phyloP scores from a whole-genome alignment of 768 basidiomycete species.

The Kondoa subrosea region DNA sequence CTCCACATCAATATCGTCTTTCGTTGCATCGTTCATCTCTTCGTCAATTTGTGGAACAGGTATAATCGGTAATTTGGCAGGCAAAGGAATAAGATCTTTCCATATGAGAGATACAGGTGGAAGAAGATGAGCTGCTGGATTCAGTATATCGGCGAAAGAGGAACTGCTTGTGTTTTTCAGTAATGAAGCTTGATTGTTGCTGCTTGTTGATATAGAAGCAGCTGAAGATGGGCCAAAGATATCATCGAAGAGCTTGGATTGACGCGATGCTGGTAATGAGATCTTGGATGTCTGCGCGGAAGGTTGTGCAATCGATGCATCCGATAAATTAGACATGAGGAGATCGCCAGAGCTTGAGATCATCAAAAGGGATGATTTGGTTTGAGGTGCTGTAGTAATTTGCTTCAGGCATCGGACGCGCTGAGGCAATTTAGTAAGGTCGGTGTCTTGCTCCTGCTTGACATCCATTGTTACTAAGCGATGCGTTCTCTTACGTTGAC shows the following conservation, averaged over 20 bases:
- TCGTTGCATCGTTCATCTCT: neutral
- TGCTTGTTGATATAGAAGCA: neutral
- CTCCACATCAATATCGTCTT: neutral
- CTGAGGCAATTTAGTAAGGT: neutral
- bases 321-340: neutral
- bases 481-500: no score
- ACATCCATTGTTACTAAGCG: neutral
- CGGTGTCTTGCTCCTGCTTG: neutral
- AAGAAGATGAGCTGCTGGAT: neutral
- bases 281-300: neutral
- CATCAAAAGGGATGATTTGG: neutral
- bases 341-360: neutral
- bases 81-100: neutral
- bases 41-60: neutral
- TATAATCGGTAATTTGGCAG: neutral
- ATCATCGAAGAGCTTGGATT: conserved; percentile 2
- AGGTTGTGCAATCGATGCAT: neutral
- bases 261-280: neutral
- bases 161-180: no score
- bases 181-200: neutral
- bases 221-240: neutral
- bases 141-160: no score
- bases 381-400: neutral
- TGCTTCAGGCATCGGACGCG: neutral
- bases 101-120: neutral